Evolutionary conservation across 169 alveolate species (phyloP).

Genomic region (Plasmodium vivax): DNA sequence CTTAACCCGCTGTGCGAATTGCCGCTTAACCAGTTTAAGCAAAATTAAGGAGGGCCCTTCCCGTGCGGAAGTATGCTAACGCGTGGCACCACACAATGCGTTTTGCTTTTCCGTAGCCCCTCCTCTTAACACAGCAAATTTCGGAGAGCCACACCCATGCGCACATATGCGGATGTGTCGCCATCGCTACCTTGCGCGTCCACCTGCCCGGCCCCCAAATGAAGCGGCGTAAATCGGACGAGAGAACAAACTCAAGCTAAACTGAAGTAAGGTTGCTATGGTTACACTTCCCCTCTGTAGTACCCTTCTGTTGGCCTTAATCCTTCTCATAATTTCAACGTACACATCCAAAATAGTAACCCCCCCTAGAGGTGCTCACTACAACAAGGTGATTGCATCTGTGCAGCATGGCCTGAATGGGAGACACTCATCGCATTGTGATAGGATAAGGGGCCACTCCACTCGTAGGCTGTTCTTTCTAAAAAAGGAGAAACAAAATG

Average conservation of each 20-base stretch:
- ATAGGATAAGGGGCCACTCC: too few species aligned
- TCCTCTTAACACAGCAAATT: neutral
- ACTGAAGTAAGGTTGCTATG: conserved; percentile 23
- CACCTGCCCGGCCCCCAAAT: neutral
- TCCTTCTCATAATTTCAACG: neutral
- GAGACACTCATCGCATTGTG: neutral
- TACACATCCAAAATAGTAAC: neutral
- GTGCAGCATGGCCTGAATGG: neutral
- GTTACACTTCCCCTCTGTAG: neutral
- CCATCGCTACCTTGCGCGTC: neutral
- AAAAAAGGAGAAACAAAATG: conserved; percentile 4
- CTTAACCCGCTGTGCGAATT: neutral
- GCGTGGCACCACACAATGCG: neutral
- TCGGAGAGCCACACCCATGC: neutral
- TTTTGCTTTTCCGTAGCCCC: neutral
- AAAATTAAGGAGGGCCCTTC: neutral
- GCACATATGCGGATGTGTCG: neutral
- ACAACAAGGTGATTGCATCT: neutral
- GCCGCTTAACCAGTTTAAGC: neutral
- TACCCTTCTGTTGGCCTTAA: conserved; percentile 15
- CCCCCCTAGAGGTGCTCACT: neutral
- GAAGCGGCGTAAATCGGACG: neutral
- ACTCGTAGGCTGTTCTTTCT: conserved; percentile 4
- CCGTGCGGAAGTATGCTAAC: neutral
- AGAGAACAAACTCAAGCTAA: neutral